Percentiles rank a stretch among this genome's conserved stretches.
These are phyloP conservation scores for Clarireedia monteithiana DNA, from an alignment of 2,329 filamentous ascomycete species.

Conservation along the genomic window DNA sequence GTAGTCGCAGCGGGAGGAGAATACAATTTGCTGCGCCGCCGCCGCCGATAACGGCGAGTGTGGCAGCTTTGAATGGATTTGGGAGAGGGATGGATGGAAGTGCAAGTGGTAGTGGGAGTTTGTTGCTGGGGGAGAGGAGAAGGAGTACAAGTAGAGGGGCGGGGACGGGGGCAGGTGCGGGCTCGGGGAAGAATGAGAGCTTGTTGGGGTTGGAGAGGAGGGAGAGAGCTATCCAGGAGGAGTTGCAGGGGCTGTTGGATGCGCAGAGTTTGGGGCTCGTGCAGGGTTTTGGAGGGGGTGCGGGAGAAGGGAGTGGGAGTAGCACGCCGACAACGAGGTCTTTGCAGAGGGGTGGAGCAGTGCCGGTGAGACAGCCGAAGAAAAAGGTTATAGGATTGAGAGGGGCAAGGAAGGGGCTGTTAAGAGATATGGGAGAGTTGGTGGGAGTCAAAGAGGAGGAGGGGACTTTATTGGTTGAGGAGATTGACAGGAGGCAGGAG, in stretches of 20 bases:
- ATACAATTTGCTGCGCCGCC: constrained; percentile 27
- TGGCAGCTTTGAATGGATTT: constrained; percentile 11
- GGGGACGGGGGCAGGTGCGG: not conserved
- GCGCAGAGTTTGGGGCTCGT: constrained; percentile 44
- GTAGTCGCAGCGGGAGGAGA: constrained; percentile 8
- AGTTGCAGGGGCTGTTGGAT: constrained; percentile 51
- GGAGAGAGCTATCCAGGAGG: constrained; percentile 46
- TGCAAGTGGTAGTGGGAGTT: not conserved
- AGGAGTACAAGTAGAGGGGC: not conserved
- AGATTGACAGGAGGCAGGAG: constrained; percentile 47
- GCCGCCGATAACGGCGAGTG: constrained; percentile 22
- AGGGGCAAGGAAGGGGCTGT: constrained; percentile 57
- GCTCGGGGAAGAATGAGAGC: constrained; percentile 16
- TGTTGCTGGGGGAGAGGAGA: not conserved
- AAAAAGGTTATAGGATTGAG: constrained; percentile 46
- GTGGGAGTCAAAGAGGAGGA: constrained; percentile 62
- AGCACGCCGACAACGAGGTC: constrained; percentile 20
- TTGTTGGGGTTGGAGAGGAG: constrained; percentile 37
- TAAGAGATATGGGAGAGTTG: constrained; percentile 54
- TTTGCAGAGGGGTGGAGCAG: constrained; percentile 30
- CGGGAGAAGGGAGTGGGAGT: constrained; percentile 29
- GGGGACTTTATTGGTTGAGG: constrained; percentile 48
- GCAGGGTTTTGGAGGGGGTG: constrained; percentile 22
- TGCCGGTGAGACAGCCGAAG: constrained; percentile 53
- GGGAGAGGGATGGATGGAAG: not conserved